phyloP scores from a whole-genome alignment of 2,329 filamentous ascomycete genomes.

The Paecilomyces fulvus region DNA sequence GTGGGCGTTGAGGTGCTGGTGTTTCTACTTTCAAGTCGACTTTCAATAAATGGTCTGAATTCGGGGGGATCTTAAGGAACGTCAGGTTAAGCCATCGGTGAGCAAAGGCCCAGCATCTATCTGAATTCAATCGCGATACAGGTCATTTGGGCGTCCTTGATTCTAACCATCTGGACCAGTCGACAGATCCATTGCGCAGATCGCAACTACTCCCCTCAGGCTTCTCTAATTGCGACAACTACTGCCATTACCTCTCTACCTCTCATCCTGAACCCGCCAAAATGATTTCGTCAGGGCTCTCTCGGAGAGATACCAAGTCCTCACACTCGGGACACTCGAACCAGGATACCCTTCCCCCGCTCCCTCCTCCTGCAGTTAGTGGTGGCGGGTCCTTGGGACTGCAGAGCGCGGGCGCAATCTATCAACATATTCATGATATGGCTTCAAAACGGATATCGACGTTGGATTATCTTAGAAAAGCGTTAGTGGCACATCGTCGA shows the following conservation, averaged over 20 bases:
- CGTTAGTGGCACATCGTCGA: slow-evolving; percentile 48
- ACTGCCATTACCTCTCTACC: background rate
- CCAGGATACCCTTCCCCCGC: slow-evolving; percentile 10
- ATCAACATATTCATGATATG: slow-evolving; percentile 69
- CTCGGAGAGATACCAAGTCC: slow-evolving; percentile 28
- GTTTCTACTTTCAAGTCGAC: background rate
- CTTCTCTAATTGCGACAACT: background rate
- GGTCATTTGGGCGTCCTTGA: background rate
- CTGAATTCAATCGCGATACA: background rate
- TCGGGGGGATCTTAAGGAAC: background rate
- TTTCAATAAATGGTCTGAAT: background rate
- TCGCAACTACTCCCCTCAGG: background rate
- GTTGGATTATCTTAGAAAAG: slow-evolving; percentile 82
- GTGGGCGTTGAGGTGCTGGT: background rate
- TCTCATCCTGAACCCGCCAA: background rate
- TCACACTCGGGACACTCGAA: slow-evolving; percentile 17
- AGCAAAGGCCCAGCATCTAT: background rate
- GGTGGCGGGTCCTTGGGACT: slow-evolving; percentile 29
- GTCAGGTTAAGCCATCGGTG: background rate
- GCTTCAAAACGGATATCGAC: slow-evolving; percentile 91
- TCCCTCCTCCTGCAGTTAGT: slow-evolving; percentile 23
- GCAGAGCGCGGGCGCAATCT: slow-evolving; percentile 48
- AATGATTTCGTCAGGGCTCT: slow-evolving; percentile 26
- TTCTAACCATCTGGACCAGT: background rate
- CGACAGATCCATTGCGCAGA: background rate